Evolutionary conservation across 805 yeast species (phyloP).

Genomic region (Myxozyma mucilagina): DNA sequence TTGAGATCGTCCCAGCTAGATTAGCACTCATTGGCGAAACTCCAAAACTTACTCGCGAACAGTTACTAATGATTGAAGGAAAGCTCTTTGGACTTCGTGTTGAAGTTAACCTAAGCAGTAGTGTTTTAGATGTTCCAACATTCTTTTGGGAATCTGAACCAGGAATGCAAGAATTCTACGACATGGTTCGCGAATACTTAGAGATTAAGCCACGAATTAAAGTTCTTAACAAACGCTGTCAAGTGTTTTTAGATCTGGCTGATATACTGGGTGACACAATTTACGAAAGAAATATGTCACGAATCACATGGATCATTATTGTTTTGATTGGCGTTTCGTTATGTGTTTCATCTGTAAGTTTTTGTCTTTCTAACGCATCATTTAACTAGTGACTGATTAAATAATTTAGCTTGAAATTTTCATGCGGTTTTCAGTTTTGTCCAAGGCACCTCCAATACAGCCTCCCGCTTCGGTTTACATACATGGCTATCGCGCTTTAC

Average conservation of each 20-base stretch:
- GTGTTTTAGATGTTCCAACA: conserved; percentile 91
- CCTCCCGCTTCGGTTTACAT: too few relatives aligned
- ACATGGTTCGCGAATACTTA: conserved; percentile 84
- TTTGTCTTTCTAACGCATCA: not conserved
- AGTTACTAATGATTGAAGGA: conserved; percentile 84
- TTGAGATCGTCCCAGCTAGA: conserved; percentile 81
- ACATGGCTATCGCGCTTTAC: too few relatives aligned
- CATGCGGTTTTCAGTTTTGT: conserved; percentile 13
- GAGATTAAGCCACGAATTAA: conserved; percentile 95
- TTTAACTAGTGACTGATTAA: not conserved
- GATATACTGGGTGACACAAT: conserved; percentile 92
- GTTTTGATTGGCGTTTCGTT: conserved; percentile 77
- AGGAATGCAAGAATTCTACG: conserved; percentile 86
- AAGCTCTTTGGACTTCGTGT: conserved; percentile 84
- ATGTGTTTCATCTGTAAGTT: conserved; percentile 55
- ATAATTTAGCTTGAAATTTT: conserved; percentile 10
- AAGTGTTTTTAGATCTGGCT: conserved; percentile 88
- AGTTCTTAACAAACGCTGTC: conserved; percentile 89
- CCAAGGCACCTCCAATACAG: not conserved
- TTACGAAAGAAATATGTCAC: conserved; percentile 87
- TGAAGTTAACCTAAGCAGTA: conserved; percentile 88
- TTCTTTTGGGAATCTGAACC: conserved; percentile 96
- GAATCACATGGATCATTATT: conserved; percentile 84
- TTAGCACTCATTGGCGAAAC: conserved; percentile 86
- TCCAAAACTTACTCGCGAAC: conserved; percentile 74